Evolutionary conservation across 2,329 filamentous ascomycete species (phyloP), one percentile per base, ranked within the genome.

Genomic region (Gnomoniopsis sp.): DNA sequence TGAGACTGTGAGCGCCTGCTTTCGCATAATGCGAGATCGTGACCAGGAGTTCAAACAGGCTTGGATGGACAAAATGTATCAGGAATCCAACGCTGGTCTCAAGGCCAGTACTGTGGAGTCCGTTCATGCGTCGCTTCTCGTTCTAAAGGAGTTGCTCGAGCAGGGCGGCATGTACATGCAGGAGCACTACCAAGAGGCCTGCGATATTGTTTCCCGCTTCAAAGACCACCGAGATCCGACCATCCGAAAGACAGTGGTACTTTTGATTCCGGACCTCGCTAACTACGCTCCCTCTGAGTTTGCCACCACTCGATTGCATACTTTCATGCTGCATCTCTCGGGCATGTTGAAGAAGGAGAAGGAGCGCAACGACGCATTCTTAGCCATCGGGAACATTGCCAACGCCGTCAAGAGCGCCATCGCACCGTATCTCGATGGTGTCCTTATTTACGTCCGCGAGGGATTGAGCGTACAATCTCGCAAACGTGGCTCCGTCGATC

Each of bases 161-260:
- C 93, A 96, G 71, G 95, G 95, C 55, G 93, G 92, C 66, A 99
- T 99, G 93, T 99, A 96, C 74, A 98, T 99, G 95, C 92, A 96
- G 68, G 90, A 93, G 43, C 87, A 93, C 70, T 99, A 98, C 73
- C 86, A 88, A 59, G 91, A 96, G 66, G 88, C 91, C 12, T 98
- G 93, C 71, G 95, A 99, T 63, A 93, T 95, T 63, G 90, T 97
- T 38, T 87, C 93, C 64, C 89, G 90, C 62, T 90, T 96, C 72
- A 96, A 96, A 72, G 95, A 99, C 66, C 91, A 98, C 67, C 86
- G 91, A 55, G 96, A 99, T 66, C 79, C 86, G 3, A 89, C 92
- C 38, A 95, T 98, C 65, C 85, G 93, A 56, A 89, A 90, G 67
- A 96, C 96, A 7, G 89, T 98, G 34, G 91, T 98, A 41, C 83